Base-by-base conservation (phyloP, 805 yeast genomes). In the Naumovozyma dairenensis region DNA sequence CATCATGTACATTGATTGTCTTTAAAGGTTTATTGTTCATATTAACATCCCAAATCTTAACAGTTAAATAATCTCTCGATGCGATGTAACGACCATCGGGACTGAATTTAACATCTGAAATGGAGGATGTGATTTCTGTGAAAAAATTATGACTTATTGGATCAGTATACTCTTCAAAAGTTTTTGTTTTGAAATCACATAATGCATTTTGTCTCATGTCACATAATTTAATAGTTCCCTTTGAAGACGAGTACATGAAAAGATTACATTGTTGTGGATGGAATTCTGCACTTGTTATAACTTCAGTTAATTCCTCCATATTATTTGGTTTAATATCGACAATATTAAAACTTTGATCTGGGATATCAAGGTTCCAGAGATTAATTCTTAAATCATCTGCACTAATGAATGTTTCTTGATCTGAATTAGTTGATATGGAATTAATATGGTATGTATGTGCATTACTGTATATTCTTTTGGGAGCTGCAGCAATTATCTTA, bases 271-370 rank as follows among this genome's bases (percentile, higher is more conserved):
- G 77, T 29, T 66, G 62, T 12, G 99, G 98, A 59, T 93, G 97
- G 65, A 93, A 93, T 58, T 86, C 95, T 2, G 97, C 93, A 51
- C 87, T 74, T 14, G 99, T 92, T 44, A 92, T 89, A 33, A 92
- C 98, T 60, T 92, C 98, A 8, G 98, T 89, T 49, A 92, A 72
- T 63, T 92, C 99, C 65, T 92, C 99, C 98, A 92, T 93, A 60
- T 86, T 86, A 6, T 86, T 83, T 7, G 99, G 99, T 59, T 93
- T 86, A 53, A 92, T 92, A 62, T 92, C 98, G 38, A 92, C 98
- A 45, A 92, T 92, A 60, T 92, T 93, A 63, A 92, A 92, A 49
- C 87, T 75, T 63, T 89, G 96, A 60, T 89, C 95, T 15, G 96
- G 85, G 46, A 86, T 83, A 35, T 84, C 86, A 46, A 89, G 67